These are phyloP conservation scores for Clonostachys sp. DNA, from an alignment of 2,329 filamentous ascomycete species.

Conservation along the genomic window DNA sequence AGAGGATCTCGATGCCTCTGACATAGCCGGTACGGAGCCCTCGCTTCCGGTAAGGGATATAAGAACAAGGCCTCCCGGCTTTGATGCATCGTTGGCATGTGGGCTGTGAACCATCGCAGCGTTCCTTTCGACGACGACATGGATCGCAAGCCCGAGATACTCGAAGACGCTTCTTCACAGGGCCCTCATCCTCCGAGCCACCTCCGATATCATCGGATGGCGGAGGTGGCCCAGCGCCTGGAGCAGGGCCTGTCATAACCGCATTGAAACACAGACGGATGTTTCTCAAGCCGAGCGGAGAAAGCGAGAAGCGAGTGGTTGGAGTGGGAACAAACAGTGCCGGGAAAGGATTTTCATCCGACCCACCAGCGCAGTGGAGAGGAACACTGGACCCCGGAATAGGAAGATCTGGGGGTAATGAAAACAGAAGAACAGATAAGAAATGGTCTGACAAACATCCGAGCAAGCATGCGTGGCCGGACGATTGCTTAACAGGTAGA, in stretches of 20 bases:
- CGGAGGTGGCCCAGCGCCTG: no score
- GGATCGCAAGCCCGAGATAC: slow-evolving; percentile 62
- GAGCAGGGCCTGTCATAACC: no score
- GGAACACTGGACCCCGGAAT: no score
- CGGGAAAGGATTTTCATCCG: no score
- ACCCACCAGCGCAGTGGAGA: no score
- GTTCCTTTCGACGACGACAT: slow-evolving; percentile 58
- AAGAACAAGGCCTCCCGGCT: slow-evolving; percentile 19
- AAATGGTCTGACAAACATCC: no score
- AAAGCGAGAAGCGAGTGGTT: no score
- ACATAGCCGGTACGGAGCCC: slow-evolving; percentile 6
- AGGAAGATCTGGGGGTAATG: no score
- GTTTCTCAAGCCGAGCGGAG: no score
- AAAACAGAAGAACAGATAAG: no score
- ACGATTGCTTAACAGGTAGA: neutral
- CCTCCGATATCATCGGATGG: neutral
- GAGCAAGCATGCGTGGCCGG: neutral
- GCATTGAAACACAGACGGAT: no score
- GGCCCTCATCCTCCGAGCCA: neutral
- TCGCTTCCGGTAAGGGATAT: slow-evolving; percentile 5
- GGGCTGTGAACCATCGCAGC: slow-evolving; percentile 62
- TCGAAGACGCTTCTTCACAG: slow-evolving; percentile 46
- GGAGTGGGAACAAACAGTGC: no score
- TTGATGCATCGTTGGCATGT: slow-evolving; percentile 58
- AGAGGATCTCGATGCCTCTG: slow-evolving; percentile 1